Evolutionary conservation across 2,329 filamentous ascomycete genomes (phyloP).

Genomic region (Fusarium sp.): DNA sequence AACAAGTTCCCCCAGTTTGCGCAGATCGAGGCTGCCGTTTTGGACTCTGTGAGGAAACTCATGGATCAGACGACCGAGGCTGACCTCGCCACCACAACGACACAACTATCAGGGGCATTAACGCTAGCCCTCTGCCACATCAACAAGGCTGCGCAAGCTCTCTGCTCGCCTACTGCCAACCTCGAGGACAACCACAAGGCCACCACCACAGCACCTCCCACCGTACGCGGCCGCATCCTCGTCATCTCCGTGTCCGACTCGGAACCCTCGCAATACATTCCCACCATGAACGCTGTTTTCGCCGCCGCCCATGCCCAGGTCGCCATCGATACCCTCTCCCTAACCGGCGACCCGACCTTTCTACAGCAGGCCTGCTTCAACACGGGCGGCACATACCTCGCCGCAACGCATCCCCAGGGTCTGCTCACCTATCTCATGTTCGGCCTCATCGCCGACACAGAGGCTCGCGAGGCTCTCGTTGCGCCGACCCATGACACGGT

Average conservation of each 20-base stretch:
- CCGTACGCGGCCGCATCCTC: conserved; percentile 75
- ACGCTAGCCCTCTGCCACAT: conserved; percentile 91
- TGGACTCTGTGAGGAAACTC: conserved; percentile 78
- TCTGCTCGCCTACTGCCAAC: conserved; percentile 66
- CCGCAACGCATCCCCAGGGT: conserved; percentile 70
- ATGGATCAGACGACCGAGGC: conserved; percentile 74
- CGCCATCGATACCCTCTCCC: conserved; percentile 90
- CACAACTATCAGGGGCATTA: conserved; percentile 90
- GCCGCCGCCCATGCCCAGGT: conserved; percentile 89
- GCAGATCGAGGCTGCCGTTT: conserved; percentile 83
- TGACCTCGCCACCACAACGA: conserved; percentile 80
- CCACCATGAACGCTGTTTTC: conserved; percentile 98
- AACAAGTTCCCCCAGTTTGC: conserved; percentile 97
- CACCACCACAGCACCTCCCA: conserved; percentile 45
- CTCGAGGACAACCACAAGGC: conserved; percentile 52
- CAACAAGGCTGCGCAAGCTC: conserved; percentile 80
- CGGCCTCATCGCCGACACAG: conserved; percentile 79
- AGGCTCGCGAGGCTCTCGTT: conserved; percentile 72
- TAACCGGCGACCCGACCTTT: conserved; percentile 89
- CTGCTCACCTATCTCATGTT: conserved; percentile 95
- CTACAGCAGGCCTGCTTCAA: conserved; percentile 86
- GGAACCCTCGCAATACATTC: conserved; percentile 92
- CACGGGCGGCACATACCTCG: conserved; percentile 68
- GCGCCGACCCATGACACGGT: conserved; percentile 86
- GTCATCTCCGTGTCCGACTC: conserved; percentile 88